phyloP scores from a whole-genome alignment of 2,329 filamentous ascomycete genomes.

The Capronia coronata region DNA sequence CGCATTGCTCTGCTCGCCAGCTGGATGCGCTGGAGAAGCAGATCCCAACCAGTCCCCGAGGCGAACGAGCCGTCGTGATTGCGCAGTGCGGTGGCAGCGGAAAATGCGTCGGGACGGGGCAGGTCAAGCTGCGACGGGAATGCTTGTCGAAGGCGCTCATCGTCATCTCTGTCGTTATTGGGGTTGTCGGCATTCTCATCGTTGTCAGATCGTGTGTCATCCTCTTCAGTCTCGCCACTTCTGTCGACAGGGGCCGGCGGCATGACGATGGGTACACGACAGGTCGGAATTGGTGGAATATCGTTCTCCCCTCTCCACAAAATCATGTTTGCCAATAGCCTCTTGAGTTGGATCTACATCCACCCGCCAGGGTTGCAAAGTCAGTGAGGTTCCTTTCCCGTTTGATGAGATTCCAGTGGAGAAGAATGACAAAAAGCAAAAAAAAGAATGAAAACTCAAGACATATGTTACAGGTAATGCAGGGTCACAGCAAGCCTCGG shows the following conservation, averaged over 20 bases:
- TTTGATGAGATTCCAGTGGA: too few relatives aligned
- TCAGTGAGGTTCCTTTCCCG: too few relatives aligned
- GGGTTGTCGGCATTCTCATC: not conserved
- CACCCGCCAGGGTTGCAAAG: too few relatives aligned
- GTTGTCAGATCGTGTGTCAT: not conserved
- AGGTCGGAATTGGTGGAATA: not conserved
- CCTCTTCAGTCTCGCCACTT: not conserved
- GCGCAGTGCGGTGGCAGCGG: not conserved
- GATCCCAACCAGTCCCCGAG: constrained; percentile 7
- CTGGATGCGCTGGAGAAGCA: constrained; percentile 8
- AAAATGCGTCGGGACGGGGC: not conserved
- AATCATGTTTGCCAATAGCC: constrained; percentile 11
- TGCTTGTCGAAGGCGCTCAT: not conserved
- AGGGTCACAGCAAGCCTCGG: too few relatives aligned
- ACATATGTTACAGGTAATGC: too few relatives aligned
- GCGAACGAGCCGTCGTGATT: not conserved
- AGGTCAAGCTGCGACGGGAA: not conserved
- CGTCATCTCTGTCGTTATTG: not conserved
- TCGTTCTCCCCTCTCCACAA: constrained; percentile 14
- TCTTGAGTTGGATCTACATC: constrained; percentile 5
- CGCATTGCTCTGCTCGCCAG: constrained; percentile 8
- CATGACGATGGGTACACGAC: not conserved
- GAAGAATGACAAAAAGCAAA: too few relatives aligned
- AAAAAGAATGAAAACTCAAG: too few relatives aligned
- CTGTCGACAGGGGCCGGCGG: not conserved